phyloP scores from a whole-genome alignment of 2,329 filamentous ascomycete genomes.

The Talaromyces sp. region DNA sequence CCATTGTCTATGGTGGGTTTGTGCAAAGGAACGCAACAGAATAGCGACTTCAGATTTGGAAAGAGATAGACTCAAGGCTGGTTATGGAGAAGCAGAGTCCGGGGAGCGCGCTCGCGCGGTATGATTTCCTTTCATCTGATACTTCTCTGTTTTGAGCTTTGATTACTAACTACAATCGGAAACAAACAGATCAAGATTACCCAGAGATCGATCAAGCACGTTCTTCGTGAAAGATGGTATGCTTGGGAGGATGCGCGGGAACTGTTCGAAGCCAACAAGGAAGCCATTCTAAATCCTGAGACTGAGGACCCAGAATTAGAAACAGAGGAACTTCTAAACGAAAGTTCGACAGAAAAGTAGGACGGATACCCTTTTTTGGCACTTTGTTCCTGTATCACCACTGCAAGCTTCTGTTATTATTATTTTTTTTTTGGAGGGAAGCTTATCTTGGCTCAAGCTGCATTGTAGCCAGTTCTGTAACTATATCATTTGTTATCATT shows the following conservation, averaged over 20 bases:
- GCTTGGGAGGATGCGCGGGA: conserved; percentile 55
- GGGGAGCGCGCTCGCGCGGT: conserved; percentile 61
- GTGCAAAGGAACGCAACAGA: conserved; percentile 82
- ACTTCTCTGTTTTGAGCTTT: too few relatives aligned
- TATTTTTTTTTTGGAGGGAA: not conserved
- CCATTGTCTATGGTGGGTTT: conserved; percentile 90
- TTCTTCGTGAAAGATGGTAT: conserved; percentile 81
- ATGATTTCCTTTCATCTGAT: conserved; percentile 30
- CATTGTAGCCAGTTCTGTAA: not conserved
- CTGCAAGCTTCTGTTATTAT: not conserved
- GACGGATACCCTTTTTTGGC: not conserved
- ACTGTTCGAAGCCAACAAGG: conserved; percentile 18
- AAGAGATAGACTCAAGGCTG: conserved; percentile 59
- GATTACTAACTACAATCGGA: not conserved
- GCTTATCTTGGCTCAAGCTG: not conserved
- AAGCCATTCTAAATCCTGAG: not conserved
- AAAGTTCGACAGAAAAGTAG: not conserved
- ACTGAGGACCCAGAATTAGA: not conserved
- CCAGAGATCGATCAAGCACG: conserved; percentile 75
- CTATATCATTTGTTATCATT: not conserved
- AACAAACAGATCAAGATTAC: conserved; percentile 62
- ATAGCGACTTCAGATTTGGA: conserved; percentile 72
- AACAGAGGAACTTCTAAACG: not conserved
- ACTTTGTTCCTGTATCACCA: not conserved
- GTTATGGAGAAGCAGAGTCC: conserved; percentile 68